phyloP scores from a whole-genome alignment of 2,329 filamentous ascomycete genomes.

The Alternaria ethzedia region DNA sequence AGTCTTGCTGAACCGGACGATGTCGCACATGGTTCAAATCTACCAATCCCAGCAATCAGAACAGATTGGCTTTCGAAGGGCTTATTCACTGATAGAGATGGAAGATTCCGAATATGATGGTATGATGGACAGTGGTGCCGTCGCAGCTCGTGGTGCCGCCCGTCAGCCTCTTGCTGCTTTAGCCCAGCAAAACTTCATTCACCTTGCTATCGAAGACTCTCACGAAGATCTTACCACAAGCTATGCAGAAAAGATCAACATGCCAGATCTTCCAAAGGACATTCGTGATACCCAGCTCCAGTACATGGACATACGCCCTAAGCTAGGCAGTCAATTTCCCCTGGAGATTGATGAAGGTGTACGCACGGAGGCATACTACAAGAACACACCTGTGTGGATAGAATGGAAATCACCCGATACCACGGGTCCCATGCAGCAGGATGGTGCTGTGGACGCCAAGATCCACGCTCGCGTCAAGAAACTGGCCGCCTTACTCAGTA shows the following conservation, averaged over 20 bases:
- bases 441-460: slow-evolving; percentile 30
- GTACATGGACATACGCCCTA: slow-evolving; percentile 23
- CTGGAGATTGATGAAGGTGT: slow-evolving; percentile 27
- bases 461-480: slow-evolving; percentile 40
- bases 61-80: slow-evolving; percentile 14
- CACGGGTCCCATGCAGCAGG: slow-evolving; percentile 18
- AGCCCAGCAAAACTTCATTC: slow-evolving; percentile 47
- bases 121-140: background rate
- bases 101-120: slow-evolving; percentile 30
- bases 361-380: slow-evolving; percentile 40
- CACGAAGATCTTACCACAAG: slow-evolving; percentile 31
- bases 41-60: slow-evolving; percentile 30
- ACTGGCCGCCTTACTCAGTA: slow-evolving; percentile 42
- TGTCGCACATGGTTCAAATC: slow-evolving; percentile 46
- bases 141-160: slow-evolving; percentile 11
- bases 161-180: slow-evolving; percentile 35
- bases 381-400: slow-evolving; percentile 41
- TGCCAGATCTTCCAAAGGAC: slow-evolving; percentile 23
- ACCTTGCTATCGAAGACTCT: slow-evolving; percentile 41
- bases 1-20: slow-evolving; percentile 44
- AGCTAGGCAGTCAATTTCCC: slow-evolving; percentile 21
- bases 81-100: slow-evolving; percentile 19
- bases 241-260: slow-evolving; percentile 29
- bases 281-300: slow-evolving; percentile 14
- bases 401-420: slow-evolving; percentile 47